A percentile compares a stretch with the other conserved stretches of the same genome.
Conservation (phyloP, 2,329 filamentous ascomycete species). For the Drechslerella stenobrocha region DNA sequence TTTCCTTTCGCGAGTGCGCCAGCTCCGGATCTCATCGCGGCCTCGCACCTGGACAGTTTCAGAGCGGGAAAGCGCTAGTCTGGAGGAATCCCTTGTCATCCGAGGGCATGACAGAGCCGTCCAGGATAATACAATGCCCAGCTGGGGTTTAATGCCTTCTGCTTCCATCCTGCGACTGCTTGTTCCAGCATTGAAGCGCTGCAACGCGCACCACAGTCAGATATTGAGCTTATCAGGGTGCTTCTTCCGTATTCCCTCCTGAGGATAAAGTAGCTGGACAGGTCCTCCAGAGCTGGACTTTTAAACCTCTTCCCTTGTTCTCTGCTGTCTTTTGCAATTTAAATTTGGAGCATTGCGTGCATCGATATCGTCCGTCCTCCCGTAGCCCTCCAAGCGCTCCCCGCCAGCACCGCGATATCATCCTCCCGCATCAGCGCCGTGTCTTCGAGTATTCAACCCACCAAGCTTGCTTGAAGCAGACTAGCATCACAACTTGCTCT, state of each 20-base stretch:
- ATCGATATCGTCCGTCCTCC: too few species aligned
- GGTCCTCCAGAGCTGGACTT: not conserved
- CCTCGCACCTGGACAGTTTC: slow-evolving; percentile 2
- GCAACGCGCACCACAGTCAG: not conserved
- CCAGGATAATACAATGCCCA: not conserved
- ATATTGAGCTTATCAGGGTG: not conserved
- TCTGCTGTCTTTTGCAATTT: not conserved
- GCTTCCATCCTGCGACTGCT: slow-evolving; percentile 6
- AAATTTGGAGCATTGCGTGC: not conserved
- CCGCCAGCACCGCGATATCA: too few species aligned
- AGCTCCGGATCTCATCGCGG: not conserved
- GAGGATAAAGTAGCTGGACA: not conserved
- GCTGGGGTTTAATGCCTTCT: slow-evolving; percentile 2
- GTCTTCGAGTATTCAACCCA: too few species aligned
- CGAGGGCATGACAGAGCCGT: not conserved
- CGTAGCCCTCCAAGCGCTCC: too few species aligned
- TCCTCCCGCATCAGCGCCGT: too few species aligned
- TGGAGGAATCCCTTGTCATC: not conserved
- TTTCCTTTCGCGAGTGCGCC: not conserved
- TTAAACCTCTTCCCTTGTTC: not conserved
- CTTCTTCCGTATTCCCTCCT: slow-evolving; percentile 4
- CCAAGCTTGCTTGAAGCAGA: too few species aligned
- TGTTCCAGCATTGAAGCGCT: slow-evolving; percentile 2
- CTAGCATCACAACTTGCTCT: too few species aligned
- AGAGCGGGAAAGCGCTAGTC: not conserved